These are phyloP conservation scores for bread wheat (Triticum aestivum) DNA, from an alignment of 176 grass and related monocot species.

Conservation along the genomic window IWGSC_CS_RefSeq_v2.1 NC_057798.1:330568103-330568602, in stretches of 20 bases:
- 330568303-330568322: not conserved
- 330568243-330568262: too few species aligned
- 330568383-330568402: too few species aligned
- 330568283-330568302: not conserved
- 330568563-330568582: not conserved
- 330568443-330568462: not conserved
- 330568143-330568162: slow-evolving; percentile 12
- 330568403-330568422: not conserved
- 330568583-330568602: not conserved
- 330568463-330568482: not conserved
- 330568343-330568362: not conserved
- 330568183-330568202: not conserved
- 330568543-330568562: not conserved
- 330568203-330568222: not conserved
- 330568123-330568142: slow-evolving; percentile 17
- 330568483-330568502: not conserved
- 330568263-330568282: too few species aligned
- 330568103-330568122: slow-evolving; percentile 18
- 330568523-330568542: not conserved
- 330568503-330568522: not conserved
- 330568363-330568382: too few species aligned
- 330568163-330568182: not conserved
- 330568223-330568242: not conserved
- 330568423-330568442: not conserved
- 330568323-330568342: not conserved